Evolutionary conservation across 2,329 filamentous ascomycete species (phyloP).

Genomic region (Neofusicoccum sp.): DNA sequence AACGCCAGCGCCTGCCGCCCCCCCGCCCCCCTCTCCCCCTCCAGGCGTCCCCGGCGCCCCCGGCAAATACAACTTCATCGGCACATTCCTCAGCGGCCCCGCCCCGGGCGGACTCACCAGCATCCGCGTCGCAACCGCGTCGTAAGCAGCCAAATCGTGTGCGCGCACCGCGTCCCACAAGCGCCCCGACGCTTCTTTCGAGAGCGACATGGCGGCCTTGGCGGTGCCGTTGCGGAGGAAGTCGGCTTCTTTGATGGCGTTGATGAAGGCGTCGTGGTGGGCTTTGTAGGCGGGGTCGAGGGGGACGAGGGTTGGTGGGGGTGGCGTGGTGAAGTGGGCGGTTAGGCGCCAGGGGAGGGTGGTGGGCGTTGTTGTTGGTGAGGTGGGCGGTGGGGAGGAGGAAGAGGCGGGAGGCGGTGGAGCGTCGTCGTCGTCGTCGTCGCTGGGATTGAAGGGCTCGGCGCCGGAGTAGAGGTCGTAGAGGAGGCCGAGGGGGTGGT

Average conservation of each 20-base stretch:
- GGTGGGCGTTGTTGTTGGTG: background rate
- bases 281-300: slow-evolving; percentile 56
- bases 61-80: slow-evolving; percentile 80
- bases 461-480: slow-evolving; percentile 67
- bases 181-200: slow-evolving; percentile 76
- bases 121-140: slow-evolving; percentile 71
- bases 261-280: slow-evolving; percentile 65
- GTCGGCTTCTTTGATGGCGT: slow-evolving; percentile 75
- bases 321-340: slow-evolving; percentile 60
- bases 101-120: slow-evolving; percentile 71
- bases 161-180: slow-evolving; percentile 79
- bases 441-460: slow-evolving; percentile 40
- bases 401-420: slow-evolving; percentile 1
- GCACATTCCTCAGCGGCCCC: slow-evolving; percentile 72
- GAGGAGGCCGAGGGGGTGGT: slow-evolving; percentile 66
- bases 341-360: slow-evolving; percentile 62
- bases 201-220: slow-evolving; percentile 85
- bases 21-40: background rate
- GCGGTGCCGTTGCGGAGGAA: slow-evolving; percentile 85
- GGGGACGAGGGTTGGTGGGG: slow-evolving; percentile 56
- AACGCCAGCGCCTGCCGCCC: slow-evolving; percentile 18
- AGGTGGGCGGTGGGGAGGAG: background rate
- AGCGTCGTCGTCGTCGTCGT: slow-evolving; percentile 1
- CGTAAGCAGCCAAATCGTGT: slow-evolving; percentile 72
- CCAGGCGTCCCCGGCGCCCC: slow-evolving; percentile 33